phyloP scores from a whole-genome alignment of 2,329 filamentous ascomycete genomes.

The Colletotrichum gloeosporioides region DNA sequence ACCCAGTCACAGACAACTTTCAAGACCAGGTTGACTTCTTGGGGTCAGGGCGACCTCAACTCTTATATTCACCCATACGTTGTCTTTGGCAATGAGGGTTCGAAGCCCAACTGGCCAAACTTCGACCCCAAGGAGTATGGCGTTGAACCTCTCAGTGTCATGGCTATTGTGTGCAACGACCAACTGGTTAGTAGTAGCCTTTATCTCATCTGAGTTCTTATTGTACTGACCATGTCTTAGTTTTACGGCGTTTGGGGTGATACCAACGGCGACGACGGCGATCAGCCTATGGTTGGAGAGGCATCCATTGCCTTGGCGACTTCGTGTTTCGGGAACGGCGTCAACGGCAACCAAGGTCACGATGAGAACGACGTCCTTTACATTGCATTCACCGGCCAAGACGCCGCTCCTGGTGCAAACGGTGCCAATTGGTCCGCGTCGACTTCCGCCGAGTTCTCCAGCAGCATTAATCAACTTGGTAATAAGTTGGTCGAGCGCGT shows the following conservation, averaged over 20 bases:
- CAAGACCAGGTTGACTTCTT: slow-evolving; percentile 39
- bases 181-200: slow-evolving; percentile 35
- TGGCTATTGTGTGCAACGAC: slow-evolving; percentile 54
- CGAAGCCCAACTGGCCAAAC: slow-evolving; percentile 27
- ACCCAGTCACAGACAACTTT: slow-evolving; percentile 56
- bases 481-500: slow-evolving; percentile 53
- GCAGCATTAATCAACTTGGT: slow-evolving; percentile 56
- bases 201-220: neutral
- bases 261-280: slow-evolving; percentile 59
- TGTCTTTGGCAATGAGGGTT: slow-evolving; percentile 51
- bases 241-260: slow-evolving; percentile 68
- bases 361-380: slow-evolving; percentile 64
- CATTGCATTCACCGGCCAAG: slow-evolving; percentile 62
- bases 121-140: slow-evolving; percentile 41
- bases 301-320: slow-evolving; percentile 62
- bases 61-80: slow-evolving; percentile 52
- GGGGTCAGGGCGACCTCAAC: slow-evolving; percentile 45
- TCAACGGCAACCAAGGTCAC: slow-evolving; percentile 63
- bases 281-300: slow-evolving; percentile 57
- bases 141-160: slow-evolving; percentile 51
- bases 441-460: slow-evolving; percentile 54
- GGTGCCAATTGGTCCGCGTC: slow-evolving; percentile 61
- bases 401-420: slow-evolving; percentile 60
- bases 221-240: slow-evolving; percentile 27
- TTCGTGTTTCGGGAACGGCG: slow-evolving; percentile 56